Evolutionary conservation across 768 basidiomycete species (phyloP).

Genomic region (Pisolithus microcarpus): DNA sequence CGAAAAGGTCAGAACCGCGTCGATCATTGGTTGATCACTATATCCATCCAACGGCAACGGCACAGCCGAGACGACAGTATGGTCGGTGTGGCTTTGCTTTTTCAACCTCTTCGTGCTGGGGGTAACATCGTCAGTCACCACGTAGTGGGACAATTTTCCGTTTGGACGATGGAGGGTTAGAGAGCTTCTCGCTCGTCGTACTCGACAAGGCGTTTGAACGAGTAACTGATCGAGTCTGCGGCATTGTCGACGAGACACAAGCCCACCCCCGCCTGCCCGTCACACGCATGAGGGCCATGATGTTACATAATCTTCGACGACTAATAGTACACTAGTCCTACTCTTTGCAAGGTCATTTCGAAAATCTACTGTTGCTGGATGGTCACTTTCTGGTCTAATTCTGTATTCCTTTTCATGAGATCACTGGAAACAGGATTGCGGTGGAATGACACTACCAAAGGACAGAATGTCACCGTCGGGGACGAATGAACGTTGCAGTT

Average conservation of each 20-base stretch:
- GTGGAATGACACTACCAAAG: no score
- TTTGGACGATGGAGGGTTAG: not conserved
- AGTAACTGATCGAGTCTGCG: not conserved
- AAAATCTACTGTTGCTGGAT: not conserved
- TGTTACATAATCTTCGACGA: no score
- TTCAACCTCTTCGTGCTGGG: not conserved
- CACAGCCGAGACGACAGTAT: not conserved
- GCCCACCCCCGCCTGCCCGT: not conserved
- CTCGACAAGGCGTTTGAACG: not conserved
- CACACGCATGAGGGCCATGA: no score
- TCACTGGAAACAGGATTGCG: no score
- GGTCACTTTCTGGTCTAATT: not conserved
- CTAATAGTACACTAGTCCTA: not conserved
- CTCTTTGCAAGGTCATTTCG: not conserved
- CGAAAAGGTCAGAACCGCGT: conserved; percentile 68
- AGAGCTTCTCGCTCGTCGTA: not conserved
- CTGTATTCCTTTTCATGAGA: not conserved
- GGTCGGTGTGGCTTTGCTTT: not conserved
- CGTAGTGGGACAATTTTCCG: not conserved
- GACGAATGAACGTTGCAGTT: no score
- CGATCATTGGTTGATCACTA: conserved; percentile 38
- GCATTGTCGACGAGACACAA: not conserved
- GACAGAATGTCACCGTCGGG: no score
- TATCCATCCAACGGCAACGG: not conserved
- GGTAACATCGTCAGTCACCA: not conserved